phyloP scores from a whole-genome alignment of 1,284 basidiomycete genomes.

The Rugosomyces carneus region DNA sequence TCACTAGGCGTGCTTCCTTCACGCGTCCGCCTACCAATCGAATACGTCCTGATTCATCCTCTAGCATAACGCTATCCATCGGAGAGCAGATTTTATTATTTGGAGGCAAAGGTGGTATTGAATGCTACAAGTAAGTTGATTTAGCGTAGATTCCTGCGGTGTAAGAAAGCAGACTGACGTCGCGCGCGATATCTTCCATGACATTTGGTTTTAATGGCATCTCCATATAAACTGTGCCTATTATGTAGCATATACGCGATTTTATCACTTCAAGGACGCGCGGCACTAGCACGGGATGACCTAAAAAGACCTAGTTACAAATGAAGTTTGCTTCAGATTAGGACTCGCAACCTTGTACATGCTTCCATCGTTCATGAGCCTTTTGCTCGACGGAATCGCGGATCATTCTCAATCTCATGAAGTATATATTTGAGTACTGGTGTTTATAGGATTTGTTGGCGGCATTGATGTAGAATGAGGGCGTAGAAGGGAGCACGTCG shows the following conservation, averaged over 20 bases:
- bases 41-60: slow-evolving; percentile 94
- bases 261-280: slow-evolving; percentile 88
- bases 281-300: slow-evolving; percentile 68
- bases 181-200: slow-evolving; percentile 87
- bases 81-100: slow-evolving; percentile 70
- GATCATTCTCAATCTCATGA: slow-evolving; percentile 65
- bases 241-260: slow-evolving; percentile 81
- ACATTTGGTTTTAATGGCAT: slow-evolving; percentile 99
- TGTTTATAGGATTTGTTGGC: slow-evolving; percentile 69
- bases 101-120: slow-evolving; percentile 79
- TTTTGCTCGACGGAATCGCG: slow-evolving; percentile 56
- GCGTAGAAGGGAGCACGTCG: slow-evolving; percentile 28
- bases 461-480: slow-evolving; percentile 52
- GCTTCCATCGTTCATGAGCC: slow-evolving; percentile 64
- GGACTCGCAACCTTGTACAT: slow-evolving; percentile 48
- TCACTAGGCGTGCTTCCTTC: slow-evolving; percentile 60
- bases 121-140: slow-evolving; percentile 51
- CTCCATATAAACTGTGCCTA: slow-evolving; percentile 95
- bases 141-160: slow-evolving; percentile 1
- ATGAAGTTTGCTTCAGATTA: background rate
- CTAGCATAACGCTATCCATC: slow-evolving; percentile 82
- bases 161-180: slow-evolving; percentile 52
- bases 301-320: slow-evolving; percentile 30
- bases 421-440: slow-evolving; percentile 94
- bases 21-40: slow-evolving; percentile 74